Conservation (phyloP, 306 rosid genomes). For the barrel medic (Medicago truncatula) region DNA sequence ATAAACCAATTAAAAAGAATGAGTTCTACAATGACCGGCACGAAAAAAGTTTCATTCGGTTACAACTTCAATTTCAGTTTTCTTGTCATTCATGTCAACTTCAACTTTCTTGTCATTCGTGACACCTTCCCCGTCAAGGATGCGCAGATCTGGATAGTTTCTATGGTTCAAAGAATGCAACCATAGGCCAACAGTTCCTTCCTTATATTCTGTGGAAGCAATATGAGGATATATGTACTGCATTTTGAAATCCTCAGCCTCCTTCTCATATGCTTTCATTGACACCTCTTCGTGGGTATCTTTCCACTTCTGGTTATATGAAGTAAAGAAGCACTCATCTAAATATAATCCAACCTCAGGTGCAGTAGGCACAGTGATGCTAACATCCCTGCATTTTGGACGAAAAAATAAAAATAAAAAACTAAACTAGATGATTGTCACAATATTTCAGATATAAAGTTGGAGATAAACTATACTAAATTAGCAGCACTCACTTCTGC, state of each 20-base stretch:
- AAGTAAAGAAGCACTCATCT: conserved; percentile 86
- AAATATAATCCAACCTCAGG: conserved; percentile 96
- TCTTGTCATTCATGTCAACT: conserved; percentile 29
- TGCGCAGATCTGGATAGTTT: conserved; percentile 75
- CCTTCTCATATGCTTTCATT: conserved; percentile 73
- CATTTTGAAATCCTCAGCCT: conserved; percentile 83
- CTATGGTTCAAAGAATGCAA: conserved; percentile 92
- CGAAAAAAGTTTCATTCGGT: conserved; percentile 39
- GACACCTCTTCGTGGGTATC: conserved; percentile 89
- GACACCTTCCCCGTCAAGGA: conserved; percentile 40
- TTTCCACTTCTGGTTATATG: conserved; percentile 94
- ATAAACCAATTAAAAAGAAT: conserved; percentile 32
- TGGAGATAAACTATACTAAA: conserved; percentile 18
- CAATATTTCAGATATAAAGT: conserved; percentile 30
- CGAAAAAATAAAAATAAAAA: not conserved
- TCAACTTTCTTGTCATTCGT: conserved; percentile 32
- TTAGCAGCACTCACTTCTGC: conserved; percentile 65
- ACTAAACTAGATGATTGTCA: conserved; percentile 24
- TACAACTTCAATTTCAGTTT: conserved; percentile 39
- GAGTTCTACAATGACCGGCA: conserved; percentile 29
- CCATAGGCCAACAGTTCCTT: conserved; percentile 88
- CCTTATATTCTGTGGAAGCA: conserved; percentile 76
- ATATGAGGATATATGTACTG: conserved; percentile 84
- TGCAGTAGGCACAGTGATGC: conserved; percentile 88
- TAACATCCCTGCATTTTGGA: conserved; percentile 63